Evolutionary conservation across 306 rosid genomes (phyloP).

Genomic region (Castanospermum australe): DNA sequence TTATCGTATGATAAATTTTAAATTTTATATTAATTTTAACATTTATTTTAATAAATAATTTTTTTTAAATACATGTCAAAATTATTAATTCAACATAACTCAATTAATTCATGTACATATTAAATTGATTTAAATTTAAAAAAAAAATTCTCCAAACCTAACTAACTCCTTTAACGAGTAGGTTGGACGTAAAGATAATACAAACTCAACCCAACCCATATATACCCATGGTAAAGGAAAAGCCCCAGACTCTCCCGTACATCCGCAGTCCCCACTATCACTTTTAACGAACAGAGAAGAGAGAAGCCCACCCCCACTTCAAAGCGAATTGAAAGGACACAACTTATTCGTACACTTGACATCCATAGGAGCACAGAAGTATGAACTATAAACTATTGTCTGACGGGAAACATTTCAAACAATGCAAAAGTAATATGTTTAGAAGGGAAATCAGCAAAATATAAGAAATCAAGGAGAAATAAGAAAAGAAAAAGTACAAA

Average conservation of each 20-base stretch:
- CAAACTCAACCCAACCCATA: no score
- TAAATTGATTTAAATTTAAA: no score
- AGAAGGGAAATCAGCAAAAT: constrained; percentile 27
- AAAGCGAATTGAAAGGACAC: background rate
- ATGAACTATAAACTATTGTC: constrained; percentile 14
- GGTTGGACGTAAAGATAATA: no score
- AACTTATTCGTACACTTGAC: constrained; percentile 11
- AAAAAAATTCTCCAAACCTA: no score
- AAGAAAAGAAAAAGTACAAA: constrained; percentile 5
- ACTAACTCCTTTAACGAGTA: no score
- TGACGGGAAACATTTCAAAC: constrained; percentile 30
- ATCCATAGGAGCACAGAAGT: constrained; percentile 22
- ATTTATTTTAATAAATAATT: no score
- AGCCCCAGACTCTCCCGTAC: background rate
- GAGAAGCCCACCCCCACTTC: background rate
- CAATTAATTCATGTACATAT: no score
- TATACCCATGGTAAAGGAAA: background rate
- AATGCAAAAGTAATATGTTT: constrained; percentile 5
- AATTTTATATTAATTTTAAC: no score
- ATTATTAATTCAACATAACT: no score
- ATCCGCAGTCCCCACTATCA: background rate
- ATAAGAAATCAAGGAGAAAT: constrained; percentile 19
- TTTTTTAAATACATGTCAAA: no score
- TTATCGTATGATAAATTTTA: no score
- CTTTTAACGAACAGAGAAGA: background rate